Evolutionary conservation across 257 asterid species (phyloP).

Genomic region (Rubia yunnanensis): DNA sequence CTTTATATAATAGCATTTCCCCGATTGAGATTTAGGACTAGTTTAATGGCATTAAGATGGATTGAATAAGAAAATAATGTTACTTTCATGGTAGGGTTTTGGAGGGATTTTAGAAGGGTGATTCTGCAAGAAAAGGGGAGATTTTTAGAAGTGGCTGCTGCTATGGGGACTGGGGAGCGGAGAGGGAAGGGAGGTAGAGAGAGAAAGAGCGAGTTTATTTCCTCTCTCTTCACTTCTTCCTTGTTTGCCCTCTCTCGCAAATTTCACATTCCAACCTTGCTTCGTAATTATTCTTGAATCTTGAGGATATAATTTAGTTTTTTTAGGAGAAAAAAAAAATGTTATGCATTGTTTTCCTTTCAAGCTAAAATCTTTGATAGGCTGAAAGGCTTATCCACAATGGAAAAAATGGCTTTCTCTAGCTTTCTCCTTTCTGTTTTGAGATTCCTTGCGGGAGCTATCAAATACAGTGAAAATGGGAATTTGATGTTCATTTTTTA

Average conservation of each 20-base stretch:
- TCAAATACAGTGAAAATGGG: no score
- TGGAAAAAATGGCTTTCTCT: neutral
- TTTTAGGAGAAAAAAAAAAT: no score
- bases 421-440: neutral
- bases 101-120: conserved; percentile 24
- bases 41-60: conserved; percentile 4
- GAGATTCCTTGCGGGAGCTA: conserved; percentile 4
- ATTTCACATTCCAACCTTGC: conserved; percentile 34
- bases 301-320: neutral
- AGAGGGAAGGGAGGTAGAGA: neutral
- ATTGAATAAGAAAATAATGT: conserved; percentile 5
- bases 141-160: conserved; percentile 14
- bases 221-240: conserved; percentile 4
- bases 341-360: neutral
- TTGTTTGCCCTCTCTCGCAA: conserved; percentile 21
- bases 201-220: neutral
- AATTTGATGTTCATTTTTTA: no score
- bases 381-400: conserved; percentile 10
- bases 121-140: conserved; percentile 21
- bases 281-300: conserved; percentile 21
- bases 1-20: conserved; percentile 25
- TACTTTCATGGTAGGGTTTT: conserved; percentile 35
- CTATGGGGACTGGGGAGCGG: no score
- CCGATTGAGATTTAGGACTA: conserved; percentile 7
- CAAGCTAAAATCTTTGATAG: neutral